Evolutionary conservation across 2,329 filamentous ascomycete species (phyloP).

Genomic region (Aspergillus ustus): DNA sequence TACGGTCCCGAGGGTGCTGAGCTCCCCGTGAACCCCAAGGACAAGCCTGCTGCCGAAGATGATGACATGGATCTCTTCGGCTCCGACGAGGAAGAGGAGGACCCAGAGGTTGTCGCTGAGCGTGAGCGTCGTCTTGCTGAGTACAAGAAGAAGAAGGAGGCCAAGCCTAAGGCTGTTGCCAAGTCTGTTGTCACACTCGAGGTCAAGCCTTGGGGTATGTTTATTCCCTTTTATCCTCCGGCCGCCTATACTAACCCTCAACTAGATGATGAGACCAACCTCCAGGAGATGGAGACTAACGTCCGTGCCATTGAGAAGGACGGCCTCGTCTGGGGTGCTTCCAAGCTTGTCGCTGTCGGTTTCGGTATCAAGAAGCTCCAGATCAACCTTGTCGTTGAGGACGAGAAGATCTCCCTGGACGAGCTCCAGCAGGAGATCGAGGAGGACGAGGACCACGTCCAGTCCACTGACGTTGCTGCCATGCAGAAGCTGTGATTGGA

Average conservation of each 20-base stretch:
- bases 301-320: constrained; percentile 88
- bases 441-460: constrained; percentile 90
- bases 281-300: constrained; percentile 76
- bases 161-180: constrained; percentile 86
- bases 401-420: constrained; percentile 88
- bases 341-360: constrained; percentile 85
- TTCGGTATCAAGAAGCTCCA: constrained; percentile 99
- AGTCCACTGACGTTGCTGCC: constrained; percentile 87
- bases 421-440: constrained; percentile 88
- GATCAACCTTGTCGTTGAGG: constrained; percentile 97
- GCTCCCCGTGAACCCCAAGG: constrained; percentile 81
- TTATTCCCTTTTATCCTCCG: background rate
- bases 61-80: constrained; percentile 94
- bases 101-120: constrained; percentile 80
- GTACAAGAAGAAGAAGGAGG: constrained; percentile 96
- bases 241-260: constrained; percentile 24
- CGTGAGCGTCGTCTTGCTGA: constrained; percentile 89
- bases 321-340: constrained; percentile 93
- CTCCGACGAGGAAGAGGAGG: constrained; percentile 91
- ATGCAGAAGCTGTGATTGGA: constrained; percentile 85
- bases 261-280: constrained; percentile 88
- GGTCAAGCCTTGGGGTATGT: constrained; percentile 97
- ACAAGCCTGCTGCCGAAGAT: constrained; percentile 68
- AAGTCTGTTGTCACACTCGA: constrained; percentile 97
- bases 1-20: constrained; percentile 86